Base-by-base conservation (phyloP, 306 rosid species). In the Gastrolobium villosum region DNA sequence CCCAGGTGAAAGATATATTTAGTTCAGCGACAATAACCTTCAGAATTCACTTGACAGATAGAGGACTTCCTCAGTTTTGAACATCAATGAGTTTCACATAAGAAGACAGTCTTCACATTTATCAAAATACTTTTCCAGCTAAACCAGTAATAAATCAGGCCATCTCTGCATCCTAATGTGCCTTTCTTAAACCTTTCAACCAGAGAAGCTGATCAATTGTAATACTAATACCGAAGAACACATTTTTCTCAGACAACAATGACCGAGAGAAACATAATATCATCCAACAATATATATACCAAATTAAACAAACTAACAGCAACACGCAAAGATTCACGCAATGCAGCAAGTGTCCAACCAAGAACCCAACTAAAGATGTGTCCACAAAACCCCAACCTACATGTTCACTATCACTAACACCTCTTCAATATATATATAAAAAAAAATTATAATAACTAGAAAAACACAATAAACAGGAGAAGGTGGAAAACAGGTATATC, bases 321-420 rank as follows among this genome's bases (percentile, higher is more conserved):
- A 75, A 50, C 37, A 46, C 7, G 48, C 2, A 36, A 14, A 41
- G 50, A 63, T 2, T 39, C 15, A 40, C n/a, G 10, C 36, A 60
- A 55, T 2, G 15, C 7, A 40, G 15, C 44, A 64, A 10, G 3
- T 28, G 32, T 44, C 61, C 37, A 68, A 45, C 45, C 48, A 65
- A 65, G 4, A 35, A 56, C 10, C 57, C 50, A 44, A 52, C 74
- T 15, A 62, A 63, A 68, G 36, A 53, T 54, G 31, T 32, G 56
- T 44, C 28, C 55, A 54, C 10, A 59, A 74, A 72, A 49, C 37
- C 53, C 30, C 34, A 63, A 73, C 26, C 57, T 74, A n/a, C 56
- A 74, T n/a, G 48, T 36, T 40, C 67, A 81, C 28, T 28, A 54
- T 36, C 69, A 76, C 20, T 10, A 10, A 6, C 45, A 65, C 26